phyloP scores from a whole-genome alignment of 1,284 basidiomycete species.

The Tremellales sp. region DNA sequence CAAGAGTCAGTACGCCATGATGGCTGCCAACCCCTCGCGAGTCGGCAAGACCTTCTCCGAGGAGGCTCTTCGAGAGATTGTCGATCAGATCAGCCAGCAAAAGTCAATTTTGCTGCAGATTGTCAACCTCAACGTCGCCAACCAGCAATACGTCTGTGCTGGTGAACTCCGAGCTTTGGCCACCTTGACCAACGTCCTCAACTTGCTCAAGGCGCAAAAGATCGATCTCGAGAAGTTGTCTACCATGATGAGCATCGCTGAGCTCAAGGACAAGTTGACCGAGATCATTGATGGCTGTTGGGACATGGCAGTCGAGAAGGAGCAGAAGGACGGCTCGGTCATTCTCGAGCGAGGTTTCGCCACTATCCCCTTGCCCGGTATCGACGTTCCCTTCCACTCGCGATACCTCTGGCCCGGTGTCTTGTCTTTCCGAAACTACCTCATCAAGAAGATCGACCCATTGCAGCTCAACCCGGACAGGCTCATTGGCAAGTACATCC shows the following conservation, averaged over 20 bases:
- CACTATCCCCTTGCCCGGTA: conserved; percentile 92
- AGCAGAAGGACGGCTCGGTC: conserved; percentile 76
- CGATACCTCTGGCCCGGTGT: conserved; percentile 98
- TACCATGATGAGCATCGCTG: conserved; percentile 46
- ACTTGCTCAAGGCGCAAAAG: conserved; percentile 95
- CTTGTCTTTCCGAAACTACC: conserved; percentile 67
- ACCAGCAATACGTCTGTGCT: conserved; percentile 88
- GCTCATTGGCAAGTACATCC: conserved; percentile 90
- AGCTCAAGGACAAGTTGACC: conserved; percentile 59
- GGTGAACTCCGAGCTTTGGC: conserved; percentile 91
- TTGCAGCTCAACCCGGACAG: conserved; percentile 86
- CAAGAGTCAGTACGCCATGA: conserved; percentile 97
- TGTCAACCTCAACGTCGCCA: conserved; percentile 88
- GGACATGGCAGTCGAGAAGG: conserved; percentile 66
- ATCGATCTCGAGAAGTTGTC: conserved; percentile 87
- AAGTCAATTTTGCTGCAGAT: conserved; percentile 86
- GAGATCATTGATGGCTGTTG: conserved; percentile 86
- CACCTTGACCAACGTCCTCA: conserved; percentile 91
- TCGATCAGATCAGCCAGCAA: conserved; percentile 75
- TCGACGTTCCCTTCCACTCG: conserved; percentile 97
- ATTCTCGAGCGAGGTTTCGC: conserved; percentile 94
- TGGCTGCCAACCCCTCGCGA: conserved; percentile 93
- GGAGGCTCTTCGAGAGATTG: conserved; percentile 83
- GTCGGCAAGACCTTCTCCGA: conserved; percentile 93
- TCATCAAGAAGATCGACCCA: conserved; percentile 96